These are phyloP conservation scores for Rhodotorula sphaerocarpa DNA, from an alignment of 768 basidiomycete species.

Conservation along the genomic window DNA sequence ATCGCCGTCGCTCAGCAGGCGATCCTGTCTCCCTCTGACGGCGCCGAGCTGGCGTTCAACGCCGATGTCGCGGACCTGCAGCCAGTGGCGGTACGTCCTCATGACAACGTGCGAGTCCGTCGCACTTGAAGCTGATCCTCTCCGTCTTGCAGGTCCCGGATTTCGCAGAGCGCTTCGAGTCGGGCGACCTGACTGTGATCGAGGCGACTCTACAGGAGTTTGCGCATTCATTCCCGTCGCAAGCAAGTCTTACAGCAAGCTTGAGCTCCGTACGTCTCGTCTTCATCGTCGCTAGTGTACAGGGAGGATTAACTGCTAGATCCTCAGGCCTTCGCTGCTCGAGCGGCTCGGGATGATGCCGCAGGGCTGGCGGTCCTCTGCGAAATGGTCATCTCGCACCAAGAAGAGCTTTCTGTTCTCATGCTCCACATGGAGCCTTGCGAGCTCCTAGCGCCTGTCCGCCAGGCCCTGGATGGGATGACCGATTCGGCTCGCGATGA, in stretches of 20 bases:
- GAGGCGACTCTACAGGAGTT: not conserved
- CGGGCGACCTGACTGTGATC: constrained; percentile 4
- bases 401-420: constrained; percentile 2
- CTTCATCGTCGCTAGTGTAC: not conserved
- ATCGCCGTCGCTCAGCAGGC: not conserved
- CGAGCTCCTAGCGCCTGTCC: constrained; percentile 10
- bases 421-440: constrained; percentile 22
- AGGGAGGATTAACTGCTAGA: rapidly evolving
- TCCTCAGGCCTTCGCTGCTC: too few relatives aligned
- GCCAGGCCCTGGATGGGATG: constrained; percentile 14
- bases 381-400: constrained; percentile 1
- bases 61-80: not conserved
- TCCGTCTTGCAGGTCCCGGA: not conserved
- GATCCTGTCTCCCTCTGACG: not conserved
- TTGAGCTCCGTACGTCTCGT: too few relatives aligned
- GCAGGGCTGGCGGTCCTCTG: constrained; percentile 1
- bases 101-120: too few relatives aligned
- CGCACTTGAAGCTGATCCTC: not conserved
- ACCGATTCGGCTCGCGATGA: constrained; percentile 8
- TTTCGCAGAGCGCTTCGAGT: not conserved
- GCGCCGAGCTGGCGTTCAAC: not conserved
- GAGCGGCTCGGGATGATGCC: not conserved
- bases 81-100: not conserved
- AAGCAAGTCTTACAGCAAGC: too few relatives aligned
- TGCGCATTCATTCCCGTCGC: too few relatives aligned